phyloP scores from a whole-genome alignment of 208 protist species.

The Leishmania amazonensis region DNA sequence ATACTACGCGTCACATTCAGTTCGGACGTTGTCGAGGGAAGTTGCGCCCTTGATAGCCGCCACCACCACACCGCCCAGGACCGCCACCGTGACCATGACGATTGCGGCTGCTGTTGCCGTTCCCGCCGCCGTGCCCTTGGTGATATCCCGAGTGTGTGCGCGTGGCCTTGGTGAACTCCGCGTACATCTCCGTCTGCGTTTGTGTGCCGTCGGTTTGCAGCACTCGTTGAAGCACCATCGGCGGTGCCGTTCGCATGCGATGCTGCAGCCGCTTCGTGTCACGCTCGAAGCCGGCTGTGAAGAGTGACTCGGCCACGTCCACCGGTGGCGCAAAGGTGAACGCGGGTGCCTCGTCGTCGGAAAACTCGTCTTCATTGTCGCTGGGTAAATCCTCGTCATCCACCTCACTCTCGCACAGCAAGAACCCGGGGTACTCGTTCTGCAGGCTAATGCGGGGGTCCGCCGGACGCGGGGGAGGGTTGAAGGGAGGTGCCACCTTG shows the following conservation, averaged over 20 bases:
- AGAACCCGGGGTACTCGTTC: constrained; percentile 90
- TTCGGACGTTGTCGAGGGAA: constrained; percentile 10
- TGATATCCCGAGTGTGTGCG: constrained; percentile 2
- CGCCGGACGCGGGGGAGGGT: constrained; percentile 85
- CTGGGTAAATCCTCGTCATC: constrained; percentile 87
- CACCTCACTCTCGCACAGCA: constrained; percentile 88
- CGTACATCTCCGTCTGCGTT: constrained; percentile 81
- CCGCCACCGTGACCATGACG: constrained; percentile 6
- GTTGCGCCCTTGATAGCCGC: constrained; percentile 22
- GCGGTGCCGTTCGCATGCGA: constrained; percentile 86
- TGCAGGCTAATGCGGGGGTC: constrained; percentile 86
- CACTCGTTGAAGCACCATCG: constrained; percentile 78
- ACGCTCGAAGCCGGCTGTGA: constrained; percentile 84
- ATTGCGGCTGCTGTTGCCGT: constrained; percentile 11
- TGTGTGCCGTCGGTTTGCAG: constrained; percentile 75
- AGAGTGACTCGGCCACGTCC: constrained; percentile 80
- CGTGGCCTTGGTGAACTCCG: constrained; percentile 28
- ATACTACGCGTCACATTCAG: not conserved
- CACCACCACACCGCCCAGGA: constrained; percentile 3
- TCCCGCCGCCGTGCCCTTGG: not conserved
- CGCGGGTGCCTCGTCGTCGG: constrained; percentile 87
- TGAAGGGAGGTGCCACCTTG: constrained; percentile 60
- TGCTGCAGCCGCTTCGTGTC: constrained; percentile 89
- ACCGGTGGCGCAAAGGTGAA: constrained; percentile 91
- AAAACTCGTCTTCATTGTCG: constrained; percentile 87